Percentiles rank a stretch among this genome's conserved stretches.
Conservation (phyloP, 2,329 filamentous ascomycete genomes). For the Xylaria sp. region DNA sequence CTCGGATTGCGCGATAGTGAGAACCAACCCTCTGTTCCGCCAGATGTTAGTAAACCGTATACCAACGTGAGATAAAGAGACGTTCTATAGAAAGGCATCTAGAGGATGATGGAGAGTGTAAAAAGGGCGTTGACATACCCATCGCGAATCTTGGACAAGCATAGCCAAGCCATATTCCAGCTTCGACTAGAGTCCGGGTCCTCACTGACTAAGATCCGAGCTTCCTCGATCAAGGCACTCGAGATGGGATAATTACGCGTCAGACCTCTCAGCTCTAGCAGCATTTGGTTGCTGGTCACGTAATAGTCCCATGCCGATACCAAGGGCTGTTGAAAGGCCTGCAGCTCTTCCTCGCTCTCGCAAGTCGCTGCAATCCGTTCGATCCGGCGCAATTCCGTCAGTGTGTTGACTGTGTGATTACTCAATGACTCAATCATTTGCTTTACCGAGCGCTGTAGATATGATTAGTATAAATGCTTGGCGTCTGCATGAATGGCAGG, state of each 20-base stretch:
- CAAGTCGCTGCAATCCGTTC: constrained; percentile 68
- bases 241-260: constrained; percentile 72
- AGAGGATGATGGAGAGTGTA: neutral
- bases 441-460: constrained; percentile 43
- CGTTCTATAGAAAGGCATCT: neutral
- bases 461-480: neutral
- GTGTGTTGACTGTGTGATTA: constrained; percentile 73
- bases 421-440: constrained; percentile 68
- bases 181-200: constrained; percentile 71
- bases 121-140: constrained; percentile 56
- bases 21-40: constrained; percentile 59
- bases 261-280: constrained; percentile 71
- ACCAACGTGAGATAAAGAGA: neutral
- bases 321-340: constrained; percentile 67
- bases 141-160: constrained; percentile 68
- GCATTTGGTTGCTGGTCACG: constrained; percentile 71
- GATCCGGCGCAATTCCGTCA: constrained; percentile 73
- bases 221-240: constrained; percentile 68
- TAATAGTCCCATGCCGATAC: constrained; percentile 75
- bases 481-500: neutral
- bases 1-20: constrained; percentile 65
- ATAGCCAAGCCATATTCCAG: constrained; percentile 79
- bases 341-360: constrained; percentile 63
- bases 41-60: neutral
- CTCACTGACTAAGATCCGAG: constrained; percentile 64